These are phyloP conservation scores for Diaporthe citrichinensis DNA, from an alignment of 2,329 filamentous ascomycete species.

Conservation along the genomic window DNA sequence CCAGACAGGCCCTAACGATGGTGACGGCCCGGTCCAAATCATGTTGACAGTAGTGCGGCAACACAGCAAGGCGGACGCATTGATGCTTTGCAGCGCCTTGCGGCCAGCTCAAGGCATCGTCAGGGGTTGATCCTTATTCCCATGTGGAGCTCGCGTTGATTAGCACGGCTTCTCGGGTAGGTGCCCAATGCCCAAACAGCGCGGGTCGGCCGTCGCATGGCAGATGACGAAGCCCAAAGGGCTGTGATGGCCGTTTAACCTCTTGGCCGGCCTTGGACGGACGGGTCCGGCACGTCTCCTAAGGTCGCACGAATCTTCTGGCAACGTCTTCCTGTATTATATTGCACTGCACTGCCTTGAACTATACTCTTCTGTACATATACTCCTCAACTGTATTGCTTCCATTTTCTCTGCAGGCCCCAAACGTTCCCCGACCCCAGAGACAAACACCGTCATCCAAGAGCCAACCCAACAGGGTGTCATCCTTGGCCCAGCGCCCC, in stretches of 20 bases:
- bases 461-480: conserved; percentile 21
- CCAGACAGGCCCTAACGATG: neutral
- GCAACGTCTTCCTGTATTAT: neutral
- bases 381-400: conserved; percentile 10
- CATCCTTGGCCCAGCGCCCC: conserved; percentile 23
- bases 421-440: neutral
- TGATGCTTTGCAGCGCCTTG: conserved; percentile 11
- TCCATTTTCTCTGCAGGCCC: neutral
- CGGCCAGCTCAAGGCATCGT: conserved; percentile 23
- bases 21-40: neutral
- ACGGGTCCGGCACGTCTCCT: conserved; percentile 1
- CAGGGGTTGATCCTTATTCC: conserved; percentile 33
- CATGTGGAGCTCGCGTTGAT: conserved; percentile 27
- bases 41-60: neutral
- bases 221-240: conserved; percentile 37
- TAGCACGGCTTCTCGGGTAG: conserved; percentile 17
- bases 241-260: conserved; percentile 24
- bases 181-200: conserved; percentile 36
- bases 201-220: conserved; percentile 18
- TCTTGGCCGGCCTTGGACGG: conserved; percentile 30
- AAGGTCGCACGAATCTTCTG: conserved; percentile 21
- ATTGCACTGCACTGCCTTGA: neutral
- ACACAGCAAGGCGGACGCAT: conserved; percentile 26
- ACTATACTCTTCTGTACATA: conserved; percentile 5
- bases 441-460: conserved; percentile 28